Conservation (phyloP, 2,329 filamentous ascomycete species). For the Akanthomyces lecanii region DNA sequence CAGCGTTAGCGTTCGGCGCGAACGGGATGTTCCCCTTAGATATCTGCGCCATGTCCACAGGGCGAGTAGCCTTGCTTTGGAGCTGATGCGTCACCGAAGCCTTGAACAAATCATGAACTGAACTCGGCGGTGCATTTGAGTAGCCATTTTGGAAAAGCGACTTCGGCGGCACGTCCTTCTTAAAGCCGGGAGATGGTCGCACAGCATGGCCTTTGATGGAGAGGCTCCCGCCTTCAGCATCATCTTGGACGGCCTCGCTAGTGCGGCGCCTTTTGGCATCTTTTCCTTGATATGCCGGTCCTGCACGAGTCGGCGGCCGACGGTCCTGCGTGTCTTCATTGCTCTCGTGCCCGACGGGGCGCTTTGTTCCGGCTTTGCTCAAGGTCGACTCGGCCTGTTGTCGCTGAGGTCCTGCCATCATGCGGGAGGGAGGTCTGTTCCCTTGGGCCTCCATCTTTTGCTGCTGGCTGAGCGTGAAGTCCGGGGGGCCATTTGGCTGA, state of each 20-base stretch:
- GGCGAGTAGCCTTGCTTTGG: slow-evolving; percentile 60
- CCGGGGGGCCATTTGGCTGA: slow-evolving; percentile 49
- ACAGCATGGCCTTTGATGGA: slow-evolving; percentile 77
- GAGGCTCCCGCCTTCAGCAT: slow-evolving; percentile 54
- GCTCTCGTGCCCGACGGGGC: slow-evolving; percentile 56
- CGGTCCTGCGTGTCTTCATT: slow-evolving; percentile 51
- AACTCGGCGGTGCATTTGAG: slow-evolving; percentile 50
- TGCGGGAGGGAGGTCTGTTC: slow-evolving; percentile 50
- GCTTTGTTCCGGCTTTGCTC: slow-evolving; percentile 47
- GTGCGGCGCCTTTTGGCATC: slow-evolving; percentile 79
- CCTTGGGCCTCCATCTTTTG: slow-evolving; percentile 30
- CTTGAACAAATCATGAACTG: slow-evolving; percentile 59
- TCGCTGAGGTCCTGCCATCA: slow-evolving; percentile 51
- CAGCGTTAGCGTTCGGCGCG: slow-evolving; percentile 61
- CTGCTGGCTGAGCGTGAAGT: slow-evolving; percentile 36
- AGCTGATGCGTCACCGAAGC: slow-evolving; percentile 65
- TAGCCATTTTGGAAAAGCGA: slow-evolving; percentile 59
- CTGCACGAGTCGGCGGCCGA: slow-evolving; percentile 45
- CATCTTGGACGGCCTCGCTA: slow-evolving; percentile 65
- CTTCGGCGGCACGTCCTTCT: slow-evolving; percentile 64
- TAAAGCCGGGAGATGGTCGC: slow-evolving; percentile 66
- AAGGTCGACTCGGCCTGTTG: slow-evolving; percentile 49
- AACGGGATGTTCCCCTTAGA: slow-evolving; percentile 89
- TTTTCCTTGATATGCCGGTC: slow-evolving; percentile 60
- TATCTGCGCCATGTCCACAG: slow-evolving; percentile 80